phyloP scores from a whole-genome alignment of 2,329 filamentous ascomycete genomes.

The Cercospora sp. region DNA sequence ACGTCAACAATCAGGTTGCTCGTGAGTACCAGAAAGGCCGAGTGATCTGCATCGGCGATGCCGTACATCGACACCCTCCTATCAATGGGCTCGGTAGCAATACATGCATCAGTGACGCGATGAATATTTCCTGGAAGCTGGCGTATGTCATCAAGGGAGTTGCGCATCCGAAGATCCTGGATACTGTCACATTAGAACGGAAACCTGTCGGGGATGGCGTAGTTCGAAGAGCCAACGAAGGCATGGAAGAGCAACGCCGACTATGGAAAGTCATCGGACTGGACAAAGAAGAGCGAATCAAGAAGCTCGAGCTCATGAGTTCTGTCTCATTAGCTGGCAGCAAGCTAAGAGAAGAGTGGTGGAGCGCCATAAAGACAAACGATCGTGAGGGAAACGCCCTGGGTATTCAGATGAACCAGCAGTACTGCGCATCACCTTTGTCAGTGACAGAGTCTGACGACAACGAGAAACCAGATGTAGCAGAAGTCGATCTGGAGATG shows the following conservation, averaged over 20 bases:
- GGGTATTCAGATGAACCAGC: not conserved
- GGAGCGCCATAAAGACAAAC: slow-evolving; percentile 52
- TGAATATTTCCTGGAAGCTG: slow-evolving; percentile 42
- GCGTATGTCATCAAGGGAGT: slow-evolving; percentile 31
- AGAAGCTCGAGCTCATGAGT: slow-evolving; percentile 35
- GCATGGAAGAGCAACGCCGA: slow-evolving; percentile 50
- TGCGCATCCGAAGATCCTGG: slow-evolving; percentile 31
- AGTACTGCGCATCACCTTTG: not conserved
- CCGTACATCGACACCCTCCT: slow-evolving; percentile 60
- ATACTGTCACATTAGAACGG: slow-evolving; percentile 36
- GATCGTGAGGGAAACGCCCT: not conserved
- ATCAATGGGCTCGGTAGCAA: slow-evolving; percentile 59
- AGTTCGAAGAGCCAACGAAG: slow-evolving; percentile 57
- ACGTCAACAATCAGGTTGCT: slow-evolving; percentile 59
- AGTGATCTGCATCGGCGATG: slow-evolving; percentile 57
- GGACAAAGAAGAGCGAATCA: slow-evolving; percentile 30
- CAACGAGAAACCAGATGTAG: not conserved
- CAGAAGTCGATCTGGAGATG: not conserved
- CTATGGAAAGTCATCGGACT: slow-evolving; percentile 18
- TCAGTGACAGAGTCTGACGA: not conserved
- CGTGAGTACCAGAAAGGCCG: slow-evolving; percentile 51
- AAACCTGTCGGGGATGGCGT: slow-evolving; percentile 48
- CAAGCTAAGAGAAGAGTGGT: slow-evolving; percentile 38
- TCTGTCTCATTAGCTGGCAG: not conserved
- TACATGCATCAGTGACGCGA: slow-evolving; percentile 47